Percentiles rank a stretch among this genome's conserved stretches.
These are phyloP conservation scores for Vigna mungo DNA, from an alignment of 306 rosid genomes.

Conservation along the genomic window DNA sequence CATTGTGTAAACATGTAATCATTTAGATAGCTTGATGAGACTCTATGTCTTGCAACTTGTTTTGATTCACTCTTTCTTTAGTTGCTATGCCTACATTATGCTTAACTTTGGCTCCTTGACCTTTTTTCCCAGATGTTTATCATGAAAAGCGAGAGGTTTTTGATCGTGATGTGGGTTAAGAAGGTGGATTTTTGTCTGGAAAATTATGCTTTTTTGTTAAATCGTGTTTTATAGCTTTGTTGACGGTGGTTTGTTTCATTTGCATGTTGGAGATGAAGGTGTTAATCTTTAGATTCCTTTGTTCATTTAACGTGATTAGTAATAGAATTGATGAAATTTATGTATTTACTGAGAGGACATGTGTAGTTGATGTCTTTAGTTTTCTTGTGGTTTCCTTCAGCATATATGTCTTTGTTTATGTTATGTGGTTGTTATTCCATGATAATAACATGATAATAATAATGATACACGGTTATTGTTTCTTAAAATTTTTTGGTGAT, in stretches of 20 bases:
- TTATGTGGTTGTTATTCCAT: neutral
- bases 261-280: slow-evolving; percentile 42
- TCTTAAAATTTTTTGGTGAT: neutral
- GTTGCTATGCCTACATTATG: neutral
- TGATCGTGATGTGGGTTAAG: slow-evolving; percentile 81
- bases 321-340: slow-evolving; percentile 33
- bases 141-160: no score
- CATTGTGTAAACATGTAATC: slow-evolving; percentile 10
- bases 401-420: neutral
- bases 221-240: no score
- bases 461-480: neutral
- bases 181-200: no score
- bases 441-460: neutral
- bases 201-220: no score
- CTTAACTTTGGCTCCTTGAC: slow-evolving; percentile 34
- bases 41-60: slow-evolving; percentile 14
- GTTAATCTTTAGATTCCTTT: slow-evolving; percentile 37
- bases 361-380: slow-evolving; percentile 8
- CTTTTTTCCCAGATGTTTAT: slow-evolving; percentile 72
- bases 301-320: slow-evolving; percentile 11
- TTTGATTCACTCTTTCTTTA: slow-evolving; percentile 28
- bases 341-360: neutral
- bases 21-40: slow-evolving; percentile 34
- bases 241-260: no score
- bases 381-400: slow-evolving; percentile 7